Base-by-base conservation (phyloP, 148 eudicot genomes). In the Polygonum aviculare region DNA sequence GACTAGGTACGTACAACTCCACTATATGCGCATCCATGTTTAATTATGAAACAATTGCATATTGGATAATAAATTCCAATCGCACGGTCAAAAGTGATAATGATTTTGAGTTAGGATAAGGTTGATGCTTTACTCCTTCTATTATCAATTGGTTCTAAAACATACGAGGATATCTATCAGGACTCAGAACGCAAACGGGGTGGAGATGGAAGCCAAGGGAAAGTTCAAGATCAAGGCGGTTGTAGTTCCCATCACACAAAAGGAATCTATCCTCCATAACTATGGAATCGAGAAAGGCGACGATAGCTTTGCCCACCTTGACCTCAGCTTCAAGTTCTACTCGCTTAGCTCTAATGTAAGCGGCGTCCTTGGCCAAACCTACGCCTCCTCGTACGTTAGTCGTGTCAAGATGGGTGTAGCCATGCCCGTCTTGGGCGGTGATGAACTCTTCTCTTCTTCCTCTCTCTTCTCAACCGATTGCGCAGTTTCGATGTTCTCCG, bases 201-300 rank as follows among this genome's bases (percentile, higher is more conserved):
- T 72, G 33, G 75, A 41, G 50, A 44, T 72, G 33, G 75, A 72
- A 12, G 75, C 35, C 3, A 21, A 72, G 52, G 75, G 54, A 19
- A 72, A 72, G 52, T 72, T 72, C 52, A 72, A 72, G 75, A 72
- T 72, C 75, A 72, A 72, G 38, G 75, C 54, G 33, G 54, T 19
- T 19, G 75, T 72, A 14, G 75, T 72, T 9, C 75, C 75, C 15
- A 72, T 72, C 50, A 72, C 75, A 7, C 12, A 72, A 2, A 45
- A 72, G 15, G 75, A 72, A 45, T 72, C 75, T 1, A 1, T 72
- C 75, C 50, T 72, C 35, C 75, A 72, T 14, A 72, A 45, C 75
- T 72, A 72, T 7, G 75, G 75, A 48, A 72, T 72, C 16, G n/a
- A 67, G 0, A 7, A 21, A 10, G 75, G 45, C 18, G 36, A 72